Base-by-base conservation (phyloP, 2,329 filamentous ascomycete species). In the Myrmaecium sp. region DNA sequence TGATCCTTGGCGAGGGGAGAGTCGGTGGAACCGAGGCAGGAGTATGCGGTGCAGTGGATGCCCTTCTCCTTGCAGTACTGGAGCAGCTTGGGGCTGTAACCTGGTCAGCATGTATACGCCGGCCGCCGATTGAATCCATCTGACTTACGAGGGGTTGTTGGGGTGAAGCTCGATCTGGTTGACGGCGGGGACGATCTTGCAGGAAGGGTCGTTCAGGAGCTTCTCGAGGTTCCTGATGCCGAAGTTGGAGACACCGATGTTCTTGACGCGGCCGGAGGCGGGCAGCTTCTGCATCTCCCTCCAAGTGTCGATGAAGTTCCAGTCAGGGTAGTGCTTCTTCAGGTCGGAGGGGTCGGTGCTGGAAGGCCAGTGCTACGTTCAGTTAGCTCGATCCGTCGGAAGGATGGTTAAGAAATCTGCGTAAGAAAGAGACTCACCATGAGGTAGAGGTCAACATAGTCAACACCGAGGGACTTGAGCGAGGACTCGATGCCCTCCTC, bases 201-300 rank as follows among this genome's bases (percentile, higher is more conserved):
- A 68, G 36, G 59, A 62, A 7, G 68, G 63, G 39, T 76, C 66
- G 39, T 64, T 69, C 34, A 89, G 60, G 31, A 61, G 64, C 51
- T 69, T 78, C 62, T 86, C 76, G 19, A 89, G 59, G 54, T 89
- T 79, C 51, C 60, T 69, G 49, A 84, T 80, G 36, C 65, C 75
- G 50, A 91, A 89, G 64, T 91, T 91, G 52, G 77, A 82, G 30
- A 89, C 76, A 41, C 80, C 80, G 47, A 86, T 82, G 59, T 80
- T 81, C 53, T 64, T 67, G 27, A 77, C 77, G 54, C 81, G 79
- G 49, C 74, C 73, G 23, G 66, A 70, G 7, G 53, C 66, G 14
- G 69, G 56, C 24, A 81, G 59, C 60, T 75, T 76, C 55, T 78
- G 69, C 62, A 79, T 60, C 57, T 74, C 69, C 66, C 29, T 46